Percentiles rank a stretch among this genome's conserved stretches.
phyloP scores from a whole-genome alignment of 495 filamentous ascomycete genomes.

The Lasiosphaeria miniovina region DNA sequence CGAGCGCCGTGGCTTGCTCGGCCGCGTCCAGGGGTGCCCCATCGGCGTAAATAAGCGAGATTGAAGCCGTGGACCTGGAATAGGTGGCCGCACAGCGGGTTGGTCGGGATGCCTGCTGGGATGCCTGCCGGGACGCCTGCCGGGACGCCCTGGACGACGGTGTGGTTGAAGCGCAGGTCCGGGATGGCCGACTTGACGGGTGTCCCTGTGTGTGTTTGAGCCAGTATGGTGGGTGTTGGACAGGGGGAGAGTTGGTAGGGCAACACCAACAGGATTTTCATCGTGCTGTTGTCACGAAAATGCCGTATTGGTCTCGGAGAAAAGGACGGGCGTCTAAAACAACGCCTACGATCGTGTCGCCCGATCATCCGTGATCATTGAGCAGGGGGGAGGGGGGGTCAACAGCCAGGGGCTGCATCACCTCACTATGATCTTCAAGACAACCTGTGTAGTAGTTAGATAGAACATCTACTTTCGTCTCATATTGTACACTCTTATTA shows the following conservation, averaged over 20 bases:
- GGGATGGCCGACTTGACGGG: conserved; percentile 5
- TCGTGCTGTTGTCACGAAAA: too few relatives aligned
- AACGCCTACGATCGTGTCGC: too few relatives aligned
- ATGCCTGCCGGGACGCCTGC: conserved; percentile 1
- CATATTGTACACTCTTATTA: too few relatives aligned
- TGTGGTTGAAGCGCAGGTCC: conserved; percentile 1
- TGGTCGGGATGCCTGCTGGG: conserved; percentile 1
- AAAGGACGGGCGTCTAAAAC: too few relatives aligned
- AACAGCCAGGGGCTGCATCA: too few relatives aligned
- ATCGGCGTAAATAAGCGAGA: background rate
- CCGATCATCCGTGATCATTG: too few relatives aligned
- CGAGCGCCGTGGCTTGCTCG: conserved; percentile 1
- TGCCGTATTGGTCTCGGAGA: too few relatives aligned
- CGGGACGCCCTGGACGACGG: conserved; percentile 3
- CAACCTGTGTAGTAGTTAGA: too few relatives aligned
- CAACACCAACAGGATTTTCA: background rate
- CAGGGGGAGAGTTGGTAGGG: background rate
- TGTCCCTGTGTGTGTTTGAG: background rate
- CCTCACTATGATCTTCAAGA: too few relatives aligned
- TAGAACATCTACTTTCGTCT: too few relatives aligned
- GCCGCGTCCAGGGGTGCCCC: background rate
- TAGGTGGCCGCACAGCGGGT: conserved; percentile 5
- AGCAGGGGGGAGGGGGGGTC: too few relatives aligned
- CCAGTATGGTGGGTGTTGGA: background rate
- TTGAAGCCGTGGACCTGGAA: conserved; percentile 6